A percentile compares a stretch with the other conserved stretches of the same genome.
These are phyloP conservation scores for Populus simonii DNA, from an alignment of 345 rosid species.

Conservation along the genomic window DNA sequence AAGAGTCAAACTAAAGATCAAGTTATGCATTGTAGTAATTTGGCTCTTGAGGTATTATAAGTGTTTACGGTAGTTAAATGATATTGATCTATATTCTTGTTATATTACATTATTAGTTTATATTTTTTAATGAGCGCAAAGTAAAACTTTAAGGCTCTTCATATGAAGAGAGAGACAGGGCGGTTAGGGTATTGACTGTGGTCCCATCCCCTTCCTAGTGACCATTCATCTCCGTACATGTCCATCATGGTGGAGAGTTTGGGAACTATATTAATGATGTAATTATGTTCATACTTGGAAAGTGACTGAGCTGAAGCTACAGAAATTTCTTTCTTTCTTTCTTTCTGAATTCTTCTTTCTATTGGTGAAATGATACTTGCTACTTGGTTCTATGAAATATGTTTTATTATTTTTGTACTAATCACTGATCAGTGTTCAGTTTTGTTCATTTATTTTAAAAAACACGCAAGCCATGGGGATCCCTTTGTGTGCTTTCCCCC, in stretches of 20 bases:
- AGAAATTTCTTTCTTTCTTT: no score
- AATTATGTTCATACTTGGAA: background rate
- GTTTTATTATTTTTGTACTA: no score
- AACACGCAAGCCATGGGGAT: no score
- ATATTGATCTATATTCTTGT: background rate
- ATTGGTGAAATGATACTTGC: no score
- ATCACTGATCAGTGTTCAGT: no score
- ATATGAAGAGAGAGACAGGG: background rate
- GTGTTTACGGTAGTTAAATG: background rate
- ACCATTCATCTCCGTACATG: background rate
- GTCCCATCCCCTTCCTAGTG: no score
- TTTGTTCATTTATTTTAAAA: no score
- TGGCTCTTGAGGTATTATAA: constrained; percentile 40
- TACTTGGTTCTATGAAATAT: no score
- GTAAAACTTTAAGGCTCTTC: background rate
- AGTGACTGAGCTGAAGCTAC: background rate
- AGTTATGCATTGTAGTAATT: constrained; percentile 26
- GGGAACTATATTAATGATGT: background rate
- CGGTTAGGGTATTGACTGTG: no score
- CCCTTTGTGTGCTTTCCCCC: no score
- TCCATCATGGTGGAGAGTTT: background rate
- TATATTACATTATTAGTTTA: background rate
- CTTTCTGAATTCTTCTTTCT: background rate
- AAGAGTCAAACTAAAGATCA: constrained; percentile 27
- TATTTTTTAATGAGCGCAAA: background rate